phyloP scores from a whole-genome alignment of 805 yeast genomes.

The Ogataea allantospora region DNA sequence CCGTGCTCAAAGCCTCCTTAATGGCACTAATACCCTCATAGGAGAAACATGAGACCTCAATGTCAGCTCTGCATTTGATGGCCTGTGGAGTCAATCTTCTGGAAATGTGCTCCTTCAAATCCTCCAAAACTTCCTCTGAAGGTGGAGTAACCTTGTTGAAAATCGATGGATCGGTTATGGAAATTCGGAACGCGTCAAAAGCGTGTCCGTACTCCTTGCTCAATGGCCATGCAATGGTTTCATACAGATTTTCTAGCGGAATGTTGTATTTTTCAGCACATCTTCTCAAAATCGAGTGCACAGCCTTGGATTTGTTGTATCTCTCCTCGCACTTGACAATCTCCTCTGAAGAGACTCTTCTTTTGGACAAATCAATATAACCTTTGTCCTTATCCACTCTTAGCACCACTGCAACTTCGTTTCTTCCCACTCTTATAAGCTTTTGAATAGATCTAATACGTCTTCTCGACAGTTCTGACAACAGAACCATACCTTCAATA shows the following conservation, averaged over 20 bases:
- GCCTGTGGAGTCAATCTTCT: constrained; percentile 98
- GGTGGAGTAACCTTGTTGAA: constrained; percentile 80
- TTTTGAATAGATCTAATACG: constrained; percentile 98
- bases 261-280: constrained; percentile 95
- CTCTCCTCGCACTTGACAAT: constrained; percentile 96
- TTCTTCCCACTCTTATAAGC: constrained; percentile 95
- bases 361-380: constrained; percentile 93
- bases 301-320: constrained; percentile 94
- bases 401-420: constrained; percentile 95
- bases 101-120: constrained; percentile 81
- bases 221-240: constrained; percentile 95
- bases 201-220: constrained; percentile 95
- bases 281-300: constrained; percentile 96
- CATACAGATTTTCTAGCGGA: constrained; percentile 81
- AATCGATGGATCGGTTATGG: constrained; percentile 86
- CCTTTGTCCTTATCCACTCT: constrained; percentile 99
- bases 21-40: constrained; percentile 98
- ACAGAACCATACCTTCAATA: constrained; percentile 97
- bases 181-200: constrained; percentile 93
- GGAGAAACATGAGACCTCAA: constrained; percentile 94
- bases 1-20: constrained; percentile 81
- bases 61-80: constrained; percentile 96
- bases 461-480: constrained; percentile 95
- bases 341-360: constrained; percentile 98
- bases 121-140: constrained; percentile 71